A percentile compares a stretch with the other conserved stretches of the same genome.
phyloP scores from a whole-genome alignment of 192 early-diverging fungal genomes.

The Borealophlyctis nickersoniae region DNA sequence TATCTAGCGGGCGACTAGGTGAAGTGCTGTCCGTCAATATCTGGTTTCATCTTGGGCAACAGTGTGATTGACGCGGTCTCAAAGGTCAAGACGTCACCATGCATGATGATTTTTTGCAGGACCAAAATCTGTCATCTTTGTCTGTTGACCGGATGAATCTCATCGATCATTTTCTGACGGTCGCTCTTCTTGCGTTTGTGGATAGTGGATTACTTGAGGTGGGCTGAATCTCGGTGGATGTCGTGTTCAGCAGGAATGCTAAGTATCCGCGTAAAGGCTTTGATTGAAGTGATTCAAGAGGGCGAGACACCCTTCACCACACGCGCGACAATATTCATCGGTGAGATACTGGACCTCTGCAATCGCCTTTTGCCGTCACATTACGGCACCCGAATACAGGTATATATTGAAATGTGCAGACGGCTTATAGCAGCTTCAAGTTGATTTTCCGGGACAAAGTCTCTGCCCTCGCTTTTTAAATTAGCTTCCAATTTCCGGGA shows the following conservation, averaged over 20 bases:
- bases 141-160: conserved; percentile 52
- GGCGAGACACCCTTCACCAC: conserved; percentile 58
- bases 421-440: too few species aligned
- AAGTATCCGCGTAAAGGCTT: conserved; percentile 53
- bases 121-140: conserved; percentile 1
- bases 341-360: conserved; percentile 73
- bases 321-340: conserved; percentile 68
- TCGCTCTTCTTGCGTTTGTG: conserved; percentile 73
- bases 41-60: too few species aligned
- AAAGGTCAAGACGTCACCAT: conserved; percentile 18
- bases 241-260: too few species aligned
- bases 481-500: conserved; percentile 75
- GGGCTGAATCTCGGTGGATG: too few species aligned
- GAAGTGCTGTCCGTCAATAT: background rate
- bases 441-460: conserved; percentile 46
- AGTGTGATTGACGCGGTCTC: conserved; percentile 1
- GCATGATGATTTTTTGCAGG: conserved; percentile 13
- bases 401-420: too few species aligned
- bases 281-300: conserved; percentile 67
- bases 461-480: conserved; percentile 68
- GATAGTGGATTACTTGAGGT: conserved; percentile 64
- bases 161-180: conserved; percentile 65
- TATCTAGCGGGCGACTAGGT: background rate
- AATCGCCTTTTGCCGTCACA: conserved; percentile 61
- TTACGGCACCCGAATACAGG: conserved; percentile 47